These are phyloP conservation scores for Phytopythium chamaehyphon DNA, from an alignment of 352 stramenopile genomes.

Conservation along the genomic window DNA sequence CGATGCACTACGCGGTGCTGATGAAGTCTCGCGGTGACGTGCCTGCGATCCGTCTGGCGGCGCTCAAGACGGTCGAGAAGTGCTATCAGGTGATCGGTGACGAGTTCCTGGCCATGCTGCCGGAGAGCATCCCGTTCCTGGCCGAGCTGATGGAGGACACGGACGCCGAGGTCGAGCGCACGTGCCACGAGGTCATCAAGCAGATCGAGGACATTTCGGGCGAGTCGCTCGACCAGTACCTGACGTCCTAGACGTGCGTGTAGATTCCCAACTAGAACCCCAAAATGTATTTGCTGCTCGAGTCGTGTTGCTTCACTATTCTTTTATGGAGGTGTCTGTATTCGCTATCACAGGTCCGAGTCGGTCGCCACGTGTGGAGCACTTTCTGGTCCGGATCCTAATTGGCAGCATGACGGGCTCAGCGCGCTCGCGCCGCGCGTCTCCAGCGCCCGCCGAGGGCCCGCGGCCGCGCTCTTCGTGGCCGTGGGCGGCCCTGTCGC, in stretches of 20 bases:
- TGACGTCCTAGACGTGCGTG: slow-evolving; percentile 39
- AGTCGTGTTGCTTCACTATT: background rate
- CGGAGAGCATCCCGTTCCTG: slow-evolving; percentile 87
- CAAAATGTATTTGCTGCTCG: slow-evolving; percentile 1
- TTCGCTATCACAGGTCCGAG: background rate
- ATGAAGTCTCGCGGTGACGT: slow-evolving; percentile 82
- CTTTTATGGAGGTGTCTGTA: background rate
- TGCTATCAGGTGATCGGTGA: slow-evolving; percentile 86
- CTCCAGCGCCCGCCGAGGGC: background rate
- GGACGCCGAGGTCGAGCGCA: slow-evolving; percentile 76
- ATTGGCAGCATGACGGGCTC: slow-evolving; percentile 2
- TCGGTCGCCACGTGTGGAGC: no score
- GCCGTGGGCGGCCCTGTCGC: background rate
- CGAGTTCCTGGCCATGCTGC: slow-evolving; percentile 87
- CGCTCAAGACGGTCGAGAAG: slow-evolving; percentile 78
- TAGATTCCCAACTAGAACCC: slow-evolving; percentile 3
- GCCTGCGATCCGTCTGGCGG: slow-evolving; percentile 60
- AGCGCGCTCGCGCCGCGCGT: slow-evolving; percentile 4
- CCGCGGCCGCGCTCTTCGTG: no score
- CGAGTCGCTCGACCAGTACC: slow-evolving; percentile 87
- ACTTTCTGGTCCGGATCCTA: background rate
- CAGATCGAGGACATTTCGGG: slow-evolving; percentile 89
- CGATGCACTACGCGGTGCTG: slow-evolving; percentile 82
- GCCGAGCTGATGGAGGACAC: slow-evolving; percentile 88
- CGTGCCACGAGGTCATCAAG: slow-evolving; percentile 86